A percentile compares a stretch with the other conserved stretches of the same genome.
phyloP scores from a whole-genome alignment of 257 asterid species.

The Cynanchum wilfordii region DNA sequence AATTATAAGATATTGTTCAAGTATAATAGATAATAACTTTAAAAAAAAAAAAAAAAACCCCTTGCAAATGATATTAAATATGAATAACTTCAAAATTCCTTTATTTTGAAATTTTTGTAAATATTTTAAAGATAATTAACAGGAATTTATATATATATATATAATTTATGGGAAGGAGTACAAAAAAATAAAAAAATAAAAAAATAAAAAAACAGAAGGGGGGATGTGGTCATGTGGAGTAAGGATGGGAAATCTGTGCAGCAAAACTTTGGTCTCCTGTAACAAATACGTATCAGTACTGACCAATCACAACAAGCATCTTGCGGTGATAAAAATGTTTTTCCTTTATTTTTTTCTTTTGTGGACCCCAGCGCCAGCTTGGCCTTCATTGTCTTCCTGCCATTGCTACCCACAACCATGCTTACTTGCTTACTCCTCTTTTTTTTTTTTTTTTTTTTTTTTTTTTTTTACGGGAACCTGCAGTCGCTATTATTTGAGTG shows the following conservation, averaged over 20 bases:
- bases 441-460: background rate
- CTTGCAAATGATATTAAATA: no score
- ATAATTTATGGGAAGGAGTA: no score
- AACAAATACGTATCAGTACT: background rate
- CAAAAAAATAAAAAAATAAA: no score
- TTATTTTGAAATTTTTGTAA: background rate
- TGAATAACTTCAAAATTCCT: background rate
- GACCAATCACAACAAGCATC: background rate
- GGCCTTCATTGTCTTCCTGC: background rate
- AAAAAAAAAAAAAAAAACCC: no score
- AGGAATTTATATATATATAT: no score
- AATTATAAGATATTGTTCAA: no score
- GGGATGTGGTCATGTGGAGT: background rate
- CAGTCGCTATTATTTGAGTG: no score
- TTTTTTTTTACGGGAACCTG: background rate
- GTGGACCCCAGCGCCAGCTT: background rate
- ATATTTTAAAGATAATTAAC: no score
- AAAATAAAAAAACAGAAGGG: no score
- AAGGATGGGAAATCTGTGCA: background rate
- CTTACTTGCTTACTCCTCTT: no score
- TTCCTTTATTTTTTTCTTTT: no score
- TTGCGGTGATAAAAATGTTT: background rate
- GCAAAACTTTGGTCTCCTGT: background rate
- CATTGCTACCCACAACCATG: background rate
- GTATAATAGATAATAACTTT: no score